Evolutionary conservation across 345 rosid genomes (phyloP), one percentile per base, ranked within the genome.

Genomic region (Moricandia arvensis): DNA sequence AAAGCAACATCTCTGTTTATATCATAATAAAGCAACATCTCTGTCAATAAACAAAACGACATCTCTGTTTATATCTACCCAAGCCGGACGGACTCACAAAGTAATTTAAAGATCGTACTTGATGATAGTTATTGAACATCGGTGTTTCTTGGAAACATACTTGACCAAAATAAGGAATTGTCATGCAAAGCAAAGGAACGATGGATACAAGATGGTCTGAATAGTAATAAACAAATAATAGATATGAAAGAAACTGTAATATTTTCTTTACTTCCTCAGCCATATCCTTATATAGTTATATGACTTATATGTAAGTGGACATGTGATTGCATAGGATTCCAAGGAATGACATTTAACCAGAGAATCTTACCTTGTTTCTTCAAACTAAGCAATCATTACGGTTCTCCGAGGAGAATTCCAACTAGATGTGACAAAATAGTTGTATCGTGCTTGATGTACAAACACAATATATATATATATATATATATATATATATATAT

Each of bases 311-410:
- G 9, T 9, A 43, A 58, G 49, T 74, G 60, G 67, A 57, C 13
- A 26, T 59, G 9, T 47, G 5, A 29, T 68, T 63, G 47, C 79
- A 68, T 75, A 61, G 74, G 79, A 75, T 75, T 62, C 79, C 69
- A 75, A 75, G 8, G 43, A 26, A 49, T 53, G 34, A 68, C 45
- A 75, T 49, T 67, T 59, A 60, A 51, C 62, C 26, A 60, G 63
- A 68, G 66, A 49, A 68, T 75, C 68, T 75, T 68, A 51, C 62
- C 11, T 47, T 8, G 31, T 75, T 75, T 60, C 54, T 75, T 60
- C 74, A 75, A 75, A 59, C 18, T 26, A 75, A 5, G 69, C 60
- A 75, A 68, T 75, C 69, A 75, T 75, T 51, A 68, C 61, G 67
- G 3, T 59, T 67, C 68, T 73, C 64, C 15, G 29, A 64, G 31